Conservation (phyloP, 2,329 filamentous ascomycete species). For the Didymella exigua region DNA sequence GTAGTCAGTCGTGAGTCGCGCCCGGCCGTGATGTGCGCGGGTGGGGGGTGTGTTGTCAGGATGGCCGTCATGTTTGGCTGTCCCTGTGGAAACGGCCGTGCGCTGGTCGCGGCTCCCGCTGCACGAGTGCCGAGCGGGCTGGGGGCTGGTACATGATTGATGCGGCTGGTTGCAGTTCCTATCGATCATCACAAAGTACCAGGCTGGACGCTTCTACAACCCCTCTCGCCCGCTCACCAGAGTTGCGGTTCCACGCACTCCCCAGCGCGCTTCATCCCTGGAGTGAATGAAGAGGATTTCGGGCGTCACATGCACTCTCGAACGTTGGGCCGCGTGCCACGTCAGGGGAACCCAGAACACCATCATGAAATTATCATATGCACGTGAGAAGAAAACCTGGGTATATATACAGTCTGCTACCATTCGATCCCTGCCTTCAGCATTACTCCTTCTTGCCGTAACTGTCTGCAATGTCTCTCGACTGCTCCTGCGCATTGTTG, state of each 20-base stretch:
- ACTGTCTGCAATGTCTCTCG: conserved; percentile 19
- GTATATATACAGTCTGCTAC: conserved; percentile 30
- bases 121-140: background rate
- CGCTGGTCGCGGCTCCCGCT: conserved; percentile 4
- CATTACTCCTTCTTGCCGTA: conserved; percentile 14
- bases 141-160: background rate
- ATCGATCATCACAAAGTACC: background rate
- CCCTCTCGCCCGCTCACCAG: background rate
- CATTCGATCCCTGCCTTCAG: background rate
- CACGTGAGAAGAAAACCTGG: conserved; percentile 11
- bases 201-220: background rate
- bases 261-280: background rate
- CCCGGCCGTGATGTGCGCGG: conserved; percentile 26
- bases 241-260: background rate
- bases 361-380: conserved; percentile 1
- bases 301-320: conserved; percentile 11
- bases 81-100: conserved; percentile 9
- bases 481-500: conserved; percentile 19
- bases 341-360: conserved; percentile 14
- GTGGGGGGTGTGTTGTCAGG: conserved; percentile 31
- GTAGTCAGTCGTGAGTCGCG: conserved; percentile 17
- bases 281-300: background rate
- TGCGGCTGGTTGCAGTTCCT: background rate
- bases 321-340: conserved; percentile 9
- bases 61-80: conserved; percentile 25